Conservation (phyloP, 306 rosid species). For the Prunus armeniaca region DNA sequence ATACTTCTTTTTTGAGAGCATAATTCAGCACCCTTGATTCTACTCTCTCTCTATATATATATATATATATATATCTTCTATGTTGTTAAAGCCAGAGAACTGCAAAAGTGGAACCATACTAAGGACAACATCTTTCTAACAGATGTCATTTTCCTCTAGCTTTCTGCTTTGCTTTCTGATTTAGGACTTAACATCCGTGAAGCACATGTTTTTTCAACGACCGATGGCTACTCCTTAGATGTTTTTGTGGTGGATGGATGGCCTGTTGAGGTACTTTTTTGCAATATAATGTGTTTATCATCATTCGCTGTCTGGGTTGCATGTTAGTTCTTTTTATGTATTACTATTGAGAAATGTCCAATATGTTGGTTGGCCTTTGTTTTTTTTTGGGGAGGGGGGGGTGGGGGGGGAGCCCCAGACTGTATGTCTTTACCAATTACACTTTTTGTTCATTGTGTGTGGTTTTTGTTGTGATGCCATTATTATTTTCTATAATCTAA, state of each 20-base stretch:
- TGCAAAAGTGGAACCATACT: slow-evolving; percentile 8
- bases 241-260: slow-evolving; percentile 74
- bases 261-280: slow-evolving; percentile 48
- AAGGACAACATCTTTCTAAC: slow-evolving; percentile 23
- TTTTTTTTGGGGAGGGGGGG: not conserved
- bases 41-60: not conserved
- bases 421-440: not conserved
- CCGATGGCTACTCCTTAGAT: slow-evolving; percentile 55
- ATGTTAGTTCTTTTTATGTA: not conserved
- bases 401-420: too few relatives aligned
- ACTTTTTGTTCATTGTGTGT: not conserved
- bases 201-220: slow-evolving; percentile 67
- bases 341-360: not conserved
- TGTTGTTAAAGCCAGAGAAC: slow-evolving; percentile 8
- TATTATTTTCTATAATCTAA: not conserved
- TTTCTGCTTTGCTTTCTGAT: slow-evolving; percentile 60
- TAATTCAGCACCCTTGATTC: not conserved
- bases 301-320: not conserved
- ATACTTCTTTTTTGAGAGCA: not conserved
- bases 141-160: slow-evolving; percentile 40
- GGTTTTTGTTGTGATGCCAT: not conserved
- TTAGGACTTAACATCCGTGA: slow-evolving; percentile 67
- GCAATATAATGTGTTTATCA: not conserved
- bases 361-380: not conserved
- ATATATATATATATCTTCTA: not conserved